Base-by-base conservation (phyloP, 176 grass and related monocot species). In the Zea luxurians region DNA sequence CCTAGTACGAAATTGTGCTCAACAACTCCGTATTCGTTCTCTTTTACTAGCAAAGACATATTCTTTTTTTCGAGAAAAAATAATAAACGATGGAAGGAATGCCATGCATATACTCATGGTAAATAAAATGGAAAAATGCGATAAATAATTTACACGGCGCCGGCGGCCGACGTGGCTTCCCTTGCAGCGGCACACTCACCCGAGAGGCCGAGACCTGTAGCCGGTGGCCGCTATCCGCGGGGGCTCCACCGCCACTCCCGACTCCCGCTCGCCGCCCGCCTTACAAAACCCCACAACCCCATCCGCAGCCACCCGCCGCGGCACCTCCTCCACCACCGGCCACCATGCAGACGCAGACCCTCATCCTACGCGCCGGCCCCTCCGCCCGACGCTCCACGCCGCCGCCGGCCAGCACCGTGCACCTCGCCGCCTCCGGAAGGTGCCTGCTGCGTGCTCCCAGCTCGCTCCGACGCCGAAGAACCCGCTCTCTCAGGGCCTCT, bases 321-420 rank as follows among this genome's bases (percentile, higher is more conserved):
- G 85, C 85, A 77, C 54, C 54, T 7, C 49, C 65, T 8, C 40
- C 10, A 13, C 48, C n/a, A n/a, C 44, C 64, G 64, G 11, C 82
- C 53, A 13, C 74, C 82, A 78, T 83, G 80, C 86, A 88, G 86
- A 88, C 83, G 86, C 86, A 88, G 75, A 78, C 54, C 43, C 48
- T 64, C 81, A 80, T 76, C 2, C 54, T 86, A 13, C 84, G 70
- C 35, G 48, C 79, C 50, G 61, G 37, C 45, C 69, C 53, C 53
- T 45, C 86, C 81, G 64, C 76, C 81, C 63, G 81, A 76, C 63
- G 74, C 86, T 44, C 46, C 37, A 49, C 53, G 61, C 69, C 75
- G 75, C 86, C 37, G 63, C 16, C 20, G n/a, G 66, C 8, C 55
- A 60, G 57, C 57, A 21, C 57, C 8, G 57, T 18, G 18, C 8